Conservation (phyloP, 352 stramenopile species). For the Halophytophthora batemanensis region DNA sequence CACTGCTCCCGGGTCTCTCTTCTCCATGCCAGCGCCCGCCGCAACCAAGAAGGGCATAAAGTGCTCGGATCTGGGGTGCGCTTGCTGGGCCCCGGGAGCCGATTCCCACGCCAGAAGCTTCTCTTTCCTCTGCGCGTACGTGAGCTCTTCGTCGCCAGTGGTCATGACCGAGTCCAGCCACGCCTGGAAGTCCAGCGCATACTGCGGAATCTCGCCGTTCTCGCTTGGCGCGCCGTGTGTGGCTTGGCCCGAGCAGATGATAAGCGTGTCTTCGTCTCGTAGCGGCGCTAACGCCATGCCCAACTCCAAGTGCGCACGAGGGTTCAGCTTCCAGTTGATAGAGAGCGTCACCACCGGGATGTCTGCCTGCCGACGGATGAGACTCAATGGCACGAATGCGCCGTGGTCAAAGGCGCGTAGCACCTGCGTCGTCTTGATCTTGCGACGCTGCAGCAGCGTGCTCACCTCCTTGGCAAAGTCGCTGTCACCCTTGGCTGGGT, state of each 20-base stretch:
- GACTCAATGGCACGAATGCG: slow-evolving; percentile 84
- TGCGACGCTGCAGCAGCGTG: slow-evolving; percentile 42
- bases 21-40: slow-evolving; percentile 51
- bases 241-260: slow-evolving; percentile 78
- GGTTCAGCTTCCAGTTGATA: slow-evolving; percentile 55
- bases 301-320: slow-evolving; percentile 57
- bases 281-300: slow-evolving; percentile 59
- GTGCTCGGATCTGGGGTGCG: slow-evolving; percentile 46
- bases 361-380: slow-evolving; percentile 80
- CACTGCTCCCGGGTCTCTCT: slow-evolving; percentile 14
- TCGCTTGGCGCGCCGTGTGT: slow-evolving; percentile 27
- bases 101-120: slow-evolving; percentile 37
- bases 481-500: slow-evolving; percentile 62
- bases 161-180: slow-evolving; percentile 41
- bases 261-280: slow-evolving; percentile 72
- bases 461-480: slow-evolving; percentile 68
- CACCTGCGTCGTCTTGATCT: slow-evolving; percentile 47
- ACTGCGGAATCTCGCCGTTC: slow-evolving; percentile 13
- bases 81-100: slow-evolving; percentile 31
- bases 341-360: slow-evolving; percentile 87
- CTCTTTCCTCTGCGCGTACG: slow-evolving; percentile 30
- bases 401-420: slow-evolving; percentile 87
- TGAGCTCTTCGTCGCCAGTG: slow-evolving; percentile 15
- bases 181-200: slow-evolving; percentile 34
- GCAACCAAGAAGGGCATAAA: slow-evolving; percentile 57